A percentile compares a stretch with the other conserved stretches of the same genome.
These are phyloP conservation scores for Pseudocercospora macadamiae DNA, from an alignment of 2,329 filamentous ascomycete species.

Conservation along the genomic window DNA sequence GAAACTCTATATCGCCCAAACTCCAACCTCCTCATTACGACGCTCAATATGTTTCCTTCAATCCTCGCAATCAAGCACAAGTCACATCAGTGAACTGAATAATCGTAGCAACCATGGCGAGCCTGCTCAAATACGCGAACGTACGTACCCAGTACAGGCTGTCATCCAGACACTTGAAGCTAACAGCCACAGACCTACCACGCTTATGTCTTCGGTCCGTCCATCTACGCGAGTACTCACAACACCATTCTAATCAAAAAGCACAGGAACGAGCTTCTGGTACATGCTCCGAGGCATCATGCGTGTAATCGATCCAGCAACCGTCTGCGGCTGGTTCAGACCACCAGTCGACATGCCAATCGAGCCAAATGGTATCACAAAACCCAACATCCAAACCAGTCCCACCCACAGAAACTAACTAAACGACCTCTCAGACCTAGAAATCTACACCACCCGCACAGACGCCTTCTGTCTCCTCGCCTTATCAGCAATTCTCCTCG, in stretches of 20 bases:
- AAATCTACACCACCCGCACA: constrained; percentile 42
- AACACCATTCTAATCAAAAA: not conserved
- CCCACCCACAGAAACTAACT: too few species aligned
- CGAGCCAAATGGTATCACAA: constrained; percentile 33
- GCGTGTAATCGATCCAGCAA: constrained; percentile 38
- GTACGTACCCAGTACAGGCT: not conserved
- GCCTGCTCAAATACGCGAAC: constrained; percentile 6
- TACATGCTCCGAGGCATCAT: constrained; percentile 39
- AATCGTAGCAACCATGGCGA: not conserved
- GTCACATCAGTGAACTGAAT: not conserved
- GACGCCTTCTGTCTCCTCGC: constrained; percentile 41
- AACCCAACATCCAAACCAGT: too few species aligned
- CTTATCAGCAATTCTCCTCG: constrained; percentile 36
- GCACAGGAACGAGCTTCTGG: constrained; percentile 40
- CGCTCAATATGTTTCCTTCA: not conserved
- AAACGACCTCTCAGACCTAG: too few species aligned
- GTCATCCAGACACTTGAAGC: not conserved
- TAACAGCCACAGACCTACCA: constrained; percentile 32
- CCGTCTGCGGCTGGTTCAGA: constrained; percentile 41
- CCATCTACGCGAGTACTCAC: not conserved
- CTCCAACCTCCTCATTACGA: constrained; percentile 1
- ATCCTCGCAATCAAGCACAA: not conserved
- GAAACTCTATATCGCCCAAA: constrained; percentile 1
- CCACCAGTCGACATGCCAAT: constrained; percentile 32
- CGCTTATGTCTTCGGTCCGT: constrained; percentile 33